phyloP scores from a whole-genome alignment of 345 rosid species.

The Gossypium stocksii region DNA sequence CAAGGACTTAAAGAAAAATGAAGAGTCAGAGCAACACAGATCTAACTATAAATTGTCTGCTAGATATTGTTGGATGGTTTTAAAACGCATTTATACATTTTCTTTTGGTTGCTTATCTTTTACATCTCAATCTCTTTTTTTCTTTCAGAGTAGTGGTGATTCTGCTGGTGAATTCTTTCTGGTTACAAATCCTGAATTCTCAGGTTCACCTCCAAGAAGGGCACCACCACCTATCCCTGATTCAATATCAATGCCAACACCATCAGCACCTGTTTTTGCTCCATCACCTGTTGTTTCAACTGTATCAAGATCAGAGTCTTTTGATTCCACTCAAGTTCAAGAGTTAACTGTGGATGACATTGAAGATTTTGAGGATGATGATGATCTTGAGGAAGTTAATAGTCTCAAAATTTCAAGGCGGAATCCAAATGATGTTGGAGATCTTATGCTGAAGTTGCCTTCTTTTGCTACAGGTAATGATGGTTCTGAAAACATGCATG shows the following conservation, averaged over 20 bases:
- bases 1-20: neutral
- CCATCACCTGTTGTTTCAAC: conserved; percentile 47
- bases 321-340: conserved; percentile 57
- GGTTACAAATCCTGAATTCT: conserved; percentile 72
- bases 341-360: conserved; percentile 98
- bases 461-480: conserved; percentile 76
- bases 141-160: conserved; percentile 59
- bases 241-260: conserved; percentile 34
- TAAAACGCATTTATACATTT: neutral
- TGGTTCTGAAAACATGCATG: neutral
- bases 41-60: neutral
- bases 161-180: conserved; percentile 81
- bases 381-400: conserved; percentile 53
- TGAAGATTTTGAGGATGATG: conserved; percentile 92
- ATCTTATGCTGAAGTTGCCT: conserved; percentile 70
- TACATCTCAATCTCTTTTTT: conserved; percentile 15
- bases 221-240: conserved; percentile 70
- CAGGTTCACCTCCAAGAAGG: conserved; percentile 94
- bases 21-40: neutral
- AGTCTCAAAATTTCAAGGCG: conserved; percentile 72
- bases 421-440: conserved; percentile 62
- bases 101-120: neutral
- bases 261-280: conserved; percentile 40
- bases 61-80: neutral
- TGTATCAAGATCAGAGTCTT: conserved; percentile 58